These are phyloP conservation scores for Penicillium odoratum DNA, from an alignment of 495 filamentous ascomycete species.

Conservation along the genomic window DNA sequence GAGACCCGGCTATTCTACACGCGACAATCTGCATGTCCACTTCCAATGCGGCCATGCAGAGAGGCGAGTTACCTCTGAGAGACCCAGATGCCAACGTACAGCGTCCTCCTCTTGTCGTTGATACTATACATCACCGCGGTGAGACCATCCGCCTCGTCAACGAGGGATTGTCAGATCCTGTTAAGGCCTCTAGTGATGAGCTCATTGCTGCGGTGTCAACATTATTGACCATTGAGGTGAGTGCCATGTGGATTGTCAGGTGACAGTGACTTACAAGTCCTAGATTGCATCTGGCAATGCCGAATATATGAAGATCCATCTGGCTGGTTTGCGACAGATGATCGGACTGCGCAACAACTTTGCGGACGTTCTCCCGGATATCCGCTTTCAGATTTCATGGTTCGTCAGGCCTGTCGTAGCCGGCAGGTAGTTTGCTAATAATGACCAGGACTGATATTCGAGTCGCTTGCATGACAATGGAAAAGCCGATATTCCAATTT, in stretches of 20 bases:
- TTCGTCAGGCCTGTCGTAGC: conserved; percentile 8
- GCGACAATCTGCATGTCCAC: conserved; percentile 46
- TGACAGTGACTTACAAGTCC: conserved; percentile 14
- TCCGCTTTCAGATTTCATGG: conserved; percentile 51
- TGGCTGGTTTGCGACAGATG: conserved; percentile 50
- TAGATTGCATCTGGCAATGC: conserved; percentile 48
- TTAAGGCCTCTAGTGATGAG: conserved; percentile 46
- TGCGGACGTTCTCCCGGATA: conserved; percentile 40
- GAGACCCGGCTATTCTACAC: conserved; percentile 43
- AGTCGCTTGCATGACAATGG: conserved; percentile 45
- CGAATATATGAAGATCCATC: conserved; percentile 48
- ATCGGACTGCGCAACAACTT: conserved; percentile 45
- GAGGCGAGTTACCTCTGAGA: conserved; percentile 39
- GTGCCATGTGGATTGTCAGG: conserved; percentile 4
- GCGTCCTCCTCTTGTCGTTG: conserved; percentile 35
- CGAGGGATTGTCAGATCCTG: conserved; percentile 42
- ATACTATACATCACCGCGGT: conserved; percentile 47
- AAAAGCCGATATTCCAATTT: conserved; percentile 50
- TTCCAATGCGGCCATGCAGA: conserved; percentile 40
- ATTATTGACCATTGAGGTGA: conserved; percentile 48
- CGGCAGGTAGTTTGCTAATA: background rate
- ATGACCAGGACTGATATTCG: conserved; percentile 47
- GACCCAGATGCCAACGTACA: conserved; percentile 38
- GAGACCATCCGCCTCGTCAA: conserved; percentile 50
- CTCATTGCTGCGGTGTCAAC: conserved; percentile 48